Evolutionary conservation across 345 rosid species (phyloP).

Genomic region (Triadica sebifera): DNA sequence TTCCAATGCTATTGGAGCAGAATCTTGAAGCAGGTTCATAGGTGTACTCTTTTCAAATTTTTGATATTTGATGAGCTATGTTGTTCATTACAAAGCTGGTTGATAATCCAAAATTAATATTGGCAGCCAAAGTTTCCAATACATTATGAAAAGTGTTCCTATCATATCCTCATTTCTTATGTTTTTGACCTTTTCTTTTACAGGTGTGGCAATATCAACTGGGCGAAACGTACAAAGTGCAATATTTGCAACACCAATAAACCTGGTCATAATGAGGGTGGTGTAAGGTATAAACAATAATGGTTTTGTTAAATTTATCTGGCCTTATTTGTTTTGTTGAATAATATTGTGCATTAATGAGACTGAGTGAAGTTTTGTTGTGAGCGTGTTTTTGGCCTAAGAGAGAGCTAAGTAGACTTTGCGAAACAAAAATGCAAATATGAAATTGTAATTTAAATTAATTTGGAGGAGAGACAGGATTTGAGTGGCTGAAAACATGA

Average conservation of each 20-base stretch:
- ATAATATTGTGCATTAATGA: not conserved
- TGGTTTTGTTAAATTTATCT: not conserved
- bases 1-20: not conserved
- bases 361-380: not conserved
- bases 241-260: conserved; percentile 95
- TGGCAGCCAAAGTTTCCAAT: not conserved
- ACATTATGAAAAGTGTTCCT: not conserved
- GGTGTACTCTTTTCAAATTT: not conserved
- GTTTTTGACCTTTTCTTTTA: conserved; percentile 6
- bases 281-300: conserved; percentile 63
- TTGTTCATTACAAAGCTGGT: not conserved
- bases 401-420: not conserved
- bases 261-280: conserved; percentile 95
- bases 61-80: not conserved
- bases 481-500: not conserved
- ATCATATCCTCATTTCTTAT: not conserved
- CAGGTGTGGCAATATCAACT: conserved; percentile 97
- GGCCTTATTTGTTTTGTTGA: not conserved
- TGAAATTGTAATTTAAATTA: not conserved
- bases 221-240: conserved; percentile 96
- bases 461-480: not conserved
- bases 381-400: not conserved
- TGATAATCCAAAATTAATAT: not conserved
- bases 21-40: not conserved
- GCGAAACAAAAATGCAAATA: not conserved